Conservation (phyloP, 257 asterid genomes). For the Solanum peruvianum region DNA sequence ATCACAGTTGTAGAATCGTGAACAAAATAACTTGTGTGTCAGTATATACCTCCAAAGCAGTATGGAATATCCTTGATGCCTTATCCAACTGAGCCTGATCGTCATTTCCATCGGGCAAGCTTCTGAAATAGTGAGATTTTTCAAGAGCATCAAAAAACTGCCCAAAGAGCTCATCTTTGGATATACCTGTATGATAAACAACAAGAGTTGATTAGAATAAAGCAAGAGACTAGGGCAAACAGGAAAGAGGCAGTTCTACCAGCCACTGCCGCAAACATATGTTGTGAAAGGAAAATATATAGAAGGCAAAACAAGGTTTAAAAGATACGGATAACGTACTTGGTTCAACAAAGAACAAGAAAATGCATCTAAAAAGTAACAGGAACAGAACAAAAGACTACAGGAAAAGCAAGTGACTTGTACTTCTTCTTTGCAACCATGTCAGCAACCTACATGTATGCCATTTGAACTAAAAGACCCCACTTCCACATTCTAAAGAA, state of each 20-base stretch:
- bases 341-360: background rate
- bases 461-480: background rate
- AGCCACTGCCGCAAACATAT: background rate
- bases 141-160: slow-evolving; percentile 68
- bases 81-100: slow-evolving; percentile 64
- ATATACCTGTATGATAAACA: slow-evolving; percentile 3
- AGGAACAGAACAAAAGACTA: background rate
- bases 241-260: background rate
- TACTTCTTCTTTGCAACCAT: background rate
- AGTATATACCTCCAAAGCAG: slow-evolving; percentile 49
- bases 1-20: background rate
- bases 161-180: slow-evolving; percentile 71
- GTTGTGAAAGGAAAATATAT: background rate
- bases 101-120: slow-evolving; percentile 60
- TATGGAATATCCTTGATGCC: slow-evolving; percentile 46
- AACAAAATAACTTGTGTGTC: background rate
- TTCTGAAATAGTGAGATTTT: slow-evolving; percentile 44
- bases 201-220: background rate
- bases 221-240: background rate
- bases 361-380: background rate
- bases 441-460: background rate
- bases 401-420: background rate
- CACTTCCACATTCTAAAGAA: background rate
- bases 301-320: background rate
- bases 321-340: background rate